These are phyloP conservation scores for Tuber calosporum DNA, from an alignment of 495 filamentous ascomycete species.

Conservation along the genomic window DNA sequence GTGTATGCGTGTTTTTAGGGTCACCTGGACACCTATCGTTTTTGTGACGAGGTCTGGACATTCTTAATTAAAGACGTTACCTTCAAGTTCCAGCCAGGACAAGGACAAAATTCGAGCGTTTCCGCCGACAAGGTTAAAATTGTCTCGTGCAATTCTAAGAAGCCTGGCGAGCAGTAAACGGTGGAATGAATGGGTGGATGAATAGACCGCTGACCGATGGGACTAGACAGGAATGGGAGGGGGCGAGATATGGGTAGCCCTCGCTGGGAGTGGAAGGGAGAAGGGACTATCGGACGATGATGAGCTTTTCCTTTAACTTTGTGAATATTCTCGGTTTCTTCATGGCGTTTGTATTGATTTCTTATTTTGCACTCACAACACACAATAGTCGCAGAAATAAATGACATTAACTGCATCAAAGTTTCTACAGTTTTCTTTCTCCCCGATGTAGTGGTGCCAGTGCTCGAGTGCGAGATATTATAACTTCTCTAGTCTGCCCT, in stretches of 20 bases:
- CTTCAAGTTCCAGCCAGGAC: conserved; percentile 87
- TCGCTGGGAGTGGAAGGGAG: background rate
- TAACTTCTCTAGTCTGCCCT: background rate
- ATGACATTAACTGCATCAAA: background rate
- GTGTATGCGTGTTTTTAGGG: conserved; percentile 55
- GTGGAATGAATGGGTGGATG: background rate
- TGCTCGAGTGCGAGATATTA: background rate
- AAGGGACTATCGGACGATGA: background rate
- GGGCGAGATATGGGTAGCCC: background rate
- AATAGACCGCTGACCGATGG: background rate
- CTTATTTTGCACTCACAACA: background rate
- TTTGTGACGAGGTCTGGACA: conserved; percentile 99
- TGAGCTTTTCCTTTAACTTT: background rate
- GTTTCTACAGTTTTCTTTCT: background rate
- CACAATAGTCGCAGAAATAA: background rate
- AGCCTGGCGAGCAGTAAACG: conserved; percentile 58
- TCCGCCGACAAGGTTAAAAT: conserved; percentile 88
- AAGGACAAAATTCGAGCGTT: conserved; percentile 52
- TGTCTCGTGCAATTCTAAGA: conserved; percentile 87
- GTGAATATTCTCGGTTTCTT: background rate
- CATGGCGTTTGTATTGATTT: background rate
- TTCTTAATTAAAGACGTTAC: conserved; percentile 97
- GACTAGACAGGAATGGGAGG: background rate
- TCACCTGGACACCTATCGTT: conserved; percentile 96
- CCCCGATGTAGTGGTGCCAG: background rate